phyloP scores from a whole-genome alignment of 306 rosid species.

The Gillenia trifoliata region DNA sequence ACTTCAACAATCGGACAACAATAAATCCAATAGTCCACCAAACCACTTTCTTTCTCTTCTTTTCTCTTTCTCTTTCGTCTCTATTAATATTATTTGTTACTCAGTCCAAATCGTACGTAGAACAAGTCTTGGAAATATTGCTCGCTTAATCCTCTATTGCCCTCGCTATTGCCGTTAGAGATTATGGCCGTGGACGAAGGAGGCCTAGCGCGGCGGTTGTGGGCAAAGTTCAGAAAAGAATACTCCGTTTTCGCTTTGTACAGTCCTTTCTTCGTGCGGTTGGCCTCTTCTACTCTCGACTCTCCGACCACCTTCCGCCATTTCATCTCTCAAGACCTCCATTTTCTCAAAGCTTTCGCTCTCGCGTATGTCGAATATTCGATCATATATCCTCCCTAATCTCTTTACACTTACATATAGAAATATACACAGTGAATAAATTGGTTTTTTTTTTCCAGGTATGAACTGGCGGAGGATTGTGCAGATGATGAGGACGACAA shows the following conservation, averaged over 20 bases:
- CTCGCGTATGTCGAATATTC: conserved; percentile 2
- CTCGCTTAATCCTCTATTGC: no score
- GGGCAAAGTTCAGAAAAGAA: neutral
- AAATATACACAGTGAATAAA: neutral
- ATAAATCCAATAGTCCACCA: neutral
- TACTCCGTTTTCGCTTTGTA: conserved; percentile 11
- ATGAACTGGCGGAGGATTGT: conserved; percentile 25
- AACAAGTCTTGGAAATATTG: neutral
- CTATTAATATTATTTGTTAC: neutral
- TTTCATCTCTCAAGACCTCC: conserved; percentile 11
- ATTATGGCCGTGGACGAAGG: conserved; percentile 1
- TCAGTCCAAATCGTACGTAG: neutral
- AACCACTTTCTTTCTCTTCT: neutral
- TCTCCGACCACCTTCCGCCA: conserved; percentile 4
- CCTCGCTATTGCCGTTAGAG: neutral
- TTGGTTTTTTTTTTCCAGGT: conserved; percentile 11
- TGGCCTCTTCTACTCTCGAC: conserved; percentile 16
- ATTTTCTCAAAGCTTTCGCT: conserved; percentile 16
- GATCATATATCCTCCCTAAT: no score
- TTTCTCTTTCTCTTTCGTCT: neutral
- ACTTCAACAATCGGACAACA: neutral
- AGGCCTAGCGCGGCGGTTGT: conserved; percentile 7
- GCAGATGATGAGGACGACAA: conserved; percentile 26
- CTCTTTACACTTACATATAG: no score
- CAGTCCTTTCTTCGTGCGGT: conserved; percentile 17